phyloP scores from a whole-genome alignment of 2,329 filamentous ascomycete genomes.

The Clonostachys solani region DNA sequence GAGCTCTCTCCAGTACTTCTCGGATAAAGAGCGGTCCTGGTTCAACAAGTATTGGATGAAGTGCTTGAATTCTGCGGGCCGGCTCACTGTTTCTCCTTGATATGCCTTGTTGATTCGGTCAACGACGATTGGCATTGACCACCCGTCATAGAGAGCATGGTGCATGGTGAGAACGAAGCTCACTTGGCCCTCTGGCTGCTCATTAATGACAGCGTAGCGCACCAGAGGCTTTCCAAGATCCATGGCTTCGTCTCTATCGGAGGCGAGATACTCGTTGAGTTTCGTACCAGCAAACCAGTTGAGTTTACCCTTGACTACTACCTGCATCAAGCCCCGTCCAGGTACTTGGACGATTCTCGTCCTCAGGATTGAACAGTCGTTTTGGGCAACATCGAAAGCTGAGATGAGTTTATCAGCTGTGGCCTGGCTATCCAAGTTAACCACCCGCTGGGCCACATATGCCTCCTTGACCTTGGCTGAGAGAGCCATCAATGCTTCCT shows the following conservation, averaged over 20 bases:
- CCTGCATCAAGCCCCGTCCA: constrained; percentile 38
- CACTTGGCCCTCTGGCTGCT: constrained; percentile 5
- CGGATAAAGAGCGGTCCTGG: constrained; percentile 31
- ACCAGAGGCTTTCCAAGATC: constrained; percentile 40
- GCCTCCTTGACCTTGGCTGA: constrained; percentile 44
- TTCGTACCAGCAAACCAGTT: constrained; percentile 23
- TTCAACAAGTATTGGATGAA: constrained; percentile 42
- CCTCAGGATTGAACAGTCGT: constrained; percentile 35
- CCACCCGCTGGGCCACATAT: constrained; percentile 46
- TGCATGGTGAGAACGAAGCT: constrained; percentile 50
- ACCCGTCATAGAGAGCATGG: constrained; percentile 53
- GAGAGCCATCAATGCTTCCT: constrained; percentile 50
- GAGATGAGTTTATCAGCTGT: constrained; percentile 30
- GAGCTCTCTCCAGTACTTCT: constrained; percentile 40
- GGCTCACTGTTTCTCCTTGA: constrained; percentile 17
- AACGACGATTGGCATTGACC: constrained; percentile 46
- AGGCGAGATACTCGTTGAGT: constrained; percentile 31
- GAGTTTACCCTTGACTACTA: constrained; percentile 35
- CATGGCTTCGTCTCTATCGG: constrained; percentile 32
- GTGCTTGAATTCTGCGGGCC: constrained; percentile 38
- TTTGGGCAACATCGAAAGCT: constrained; percentile 34
- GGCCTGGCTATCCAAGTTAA: constrained; percentile 28
- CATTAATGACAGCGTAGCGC: constrained; percentile 35
- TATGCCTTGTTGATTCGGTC: constrained; percentile 42
- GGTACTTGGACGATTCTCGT: constrained; percentile 43